Evolutionary conservation across 306 rosid species (phyloP), one percentile per base, ranked within the genome.

Genomic region (Alnus rubra): DNA sequence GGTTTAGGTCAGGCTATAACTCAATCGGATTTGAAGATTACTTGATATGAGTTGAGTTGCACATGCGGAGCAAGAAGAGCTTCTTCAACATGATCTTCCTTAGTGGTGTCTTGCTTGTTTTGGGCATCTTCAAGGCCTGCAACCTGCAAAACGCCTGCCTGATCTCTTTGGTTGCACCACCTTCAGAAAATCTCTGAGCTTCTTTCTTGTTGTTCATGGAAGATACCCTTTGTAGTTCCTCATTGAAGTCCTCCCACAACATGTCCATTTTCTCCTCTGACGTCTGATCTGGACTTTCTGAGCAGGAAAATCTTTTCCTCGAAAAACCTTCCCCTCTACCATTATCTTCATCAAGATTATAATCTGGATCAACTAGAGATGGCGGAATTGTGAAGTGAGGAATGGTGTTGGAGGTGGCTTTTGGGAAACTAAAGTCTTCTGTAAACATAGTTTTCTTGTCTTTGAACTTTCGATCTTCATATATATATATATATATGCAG

Each of bases 171-270:
- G 5, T 30, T 60, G 67, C 42, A 28, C 67, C 67, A 39, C 5
- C 44, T 39, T 39, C 4, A 39, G 69, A 62, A 15, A 62, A 62
- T 31, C n/a, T 31, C 69, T 62, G 7, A 5, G 69, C 69, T 62
- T 62, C 69, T 62, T 31, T 62, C 69, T 31, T 62, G n/a, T 62
- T 31, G 7, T 33, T 37, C 39, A 62, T 30, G 42, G 69, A 60
- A 11, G 67, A 60, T 13, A 23, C 67, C 67, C 67, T 31, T 3
- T 30, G 69, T 10, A 62, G 42, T 33, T 62, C 69, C 44, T 31
- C 69, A 13, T 62, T 62, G 69, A 62, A 62, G 15, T 62, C 39
- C 69, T 62, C 44, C 69, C 69, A 62, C 42, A 62, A 31, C 69
- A 13, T 31, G 69, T 62, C 69, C 69, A 62, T 31, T 31, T 30